Conservation (phyloP, 371 early-diverging fungal genomes). For the Mucor irregularis region DNA sequence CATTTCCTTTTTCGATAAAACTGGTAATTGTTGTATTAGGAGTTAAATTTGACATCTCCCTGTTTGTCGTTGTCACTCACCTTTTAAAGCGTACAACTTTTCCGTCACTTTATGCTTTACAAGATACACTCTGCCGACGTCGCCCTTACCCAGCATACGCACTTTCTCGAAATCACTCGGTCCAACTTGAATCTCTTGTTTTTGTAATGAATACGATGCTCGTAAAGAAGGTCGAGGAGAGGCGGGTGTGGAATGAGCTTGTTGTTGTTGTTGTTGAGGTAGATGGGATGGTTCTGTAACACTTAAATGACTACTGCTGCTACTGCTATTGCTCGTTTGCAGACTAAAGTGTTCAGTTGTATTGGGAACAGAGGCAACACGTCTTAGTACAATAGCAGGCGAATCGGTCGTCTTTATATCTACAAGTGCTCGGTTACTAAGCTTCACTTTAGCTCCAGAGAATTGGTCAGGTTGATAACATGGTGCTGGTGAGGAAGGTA, state of each 20-base stretch:
- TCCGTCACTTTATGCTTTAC: conserved; percentile 68
- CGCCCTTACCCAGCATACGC: conserved; percentile 91
- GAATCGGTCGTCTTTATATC: background rate
- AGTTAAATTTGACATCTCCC: too few species aligned
- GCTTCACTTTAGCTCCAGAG: conserved; percentile 8
- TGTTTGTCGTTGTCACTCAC: too few species aligned
- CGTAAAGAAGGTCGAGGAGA: conserved; percentile 11
- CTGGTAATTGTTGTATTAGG: conserved; percentile 3
- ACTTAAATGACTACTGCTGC: conserved; percentile 14
- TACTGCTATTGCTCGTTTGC: conserved; percentile 8
- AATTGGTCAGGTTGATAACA: conserved; percentile 21
- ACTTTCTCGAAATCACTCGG: conserved; percentile 73
- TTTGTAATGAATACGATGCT: conserved; percentile 16
- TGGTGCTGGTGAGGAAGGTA: conserved; percentile 24
- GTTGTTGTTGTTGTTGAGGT: background rate
- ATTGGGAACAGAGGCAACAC: conserved; percentile 57
- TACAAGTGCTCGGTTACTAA: conserved; percentile 4
- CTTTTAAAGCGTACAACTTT: conserved; percentile 89
- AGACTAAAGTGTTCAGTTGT: conserved; percentile 33
- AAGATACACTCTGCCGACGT: conserved; percentile 85
- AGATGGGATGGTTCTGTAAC: conserved; percentile 13
- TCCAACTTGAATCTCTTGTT: conserved; percentile 44
- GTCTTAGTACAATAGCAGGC: conserved; percentile 21
- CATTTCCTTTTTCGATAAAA: conserved; percentile 86
- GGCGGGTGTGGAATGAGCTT: background rate